Percentiles rank a stretch among this genome's conserved stretches.
phyloP scores from a whole-genome alignment of 2,329 filamentous ascomycete genomes.

The Amauroascus niger region DNA sequence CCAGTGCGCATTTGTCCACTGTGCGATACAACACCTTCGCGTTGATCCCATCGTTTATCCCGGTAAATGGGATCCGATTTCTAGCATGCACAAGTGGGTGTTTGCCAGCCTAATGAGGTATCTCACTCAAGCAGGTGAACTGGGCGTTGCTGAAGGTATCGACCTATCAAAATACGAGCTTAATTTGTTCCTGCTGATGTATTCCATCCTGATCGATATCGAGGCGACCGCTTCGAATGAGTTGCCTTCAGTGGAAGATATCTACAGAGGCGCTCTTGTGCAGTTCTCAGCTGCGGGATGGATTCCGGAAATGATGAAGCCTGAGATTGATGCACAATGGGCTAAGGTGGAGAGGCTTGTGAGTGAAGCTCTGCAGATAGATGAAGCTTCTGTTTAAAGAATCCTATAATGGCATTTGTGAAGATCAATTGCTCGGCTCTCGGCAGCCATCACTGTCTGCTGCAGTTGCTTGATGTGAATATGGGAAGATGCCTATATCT shows the following conservation, averaged over 20 bases:
- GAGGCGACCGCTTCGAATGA: constrained; percentile 23
- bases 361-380: constrained; percentile 16
- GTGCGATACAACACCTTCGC: constrained; percentile 42
- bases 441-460: background rate
- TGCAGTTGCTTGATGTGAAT: background rate
- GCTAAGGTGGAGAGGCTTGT: constrained; percentile 40
- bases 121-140: constrained; percentile 19
- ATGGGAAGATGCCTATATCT: too few species aligned
- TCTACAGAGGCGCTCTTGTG: constrained; percentile 13
- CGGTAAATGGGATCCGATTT: constrained; percentile 43
- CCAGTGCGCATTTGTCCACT: constrained; percentile 43
- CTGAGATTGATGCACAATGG: constrained; percentile 34
- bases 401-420: background rate
- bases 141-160: constrained; percentile 23
- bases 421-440: background rate
- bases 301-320: constrained; percentile 13
- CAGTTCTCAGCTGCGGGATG: background rate
- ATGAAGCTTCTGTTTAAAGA: constrained; percentile 2
- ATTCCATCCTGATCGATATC: constrained; percentile 27
- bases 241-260: constrained; percentile 26
- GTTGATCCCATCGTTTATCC: constrained; percentile 46
- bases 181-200: constrained; percentile 28
- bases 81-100: constrained; percentile 40
- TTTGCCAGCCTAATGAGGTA: constrained; percentile 22
- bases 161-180: constrained; percentile 19